phyloP scores from a whole-genome alignment of 495 filamentous ascomycete genomes.

The Massariosphaeria phaeospora region DNA sequence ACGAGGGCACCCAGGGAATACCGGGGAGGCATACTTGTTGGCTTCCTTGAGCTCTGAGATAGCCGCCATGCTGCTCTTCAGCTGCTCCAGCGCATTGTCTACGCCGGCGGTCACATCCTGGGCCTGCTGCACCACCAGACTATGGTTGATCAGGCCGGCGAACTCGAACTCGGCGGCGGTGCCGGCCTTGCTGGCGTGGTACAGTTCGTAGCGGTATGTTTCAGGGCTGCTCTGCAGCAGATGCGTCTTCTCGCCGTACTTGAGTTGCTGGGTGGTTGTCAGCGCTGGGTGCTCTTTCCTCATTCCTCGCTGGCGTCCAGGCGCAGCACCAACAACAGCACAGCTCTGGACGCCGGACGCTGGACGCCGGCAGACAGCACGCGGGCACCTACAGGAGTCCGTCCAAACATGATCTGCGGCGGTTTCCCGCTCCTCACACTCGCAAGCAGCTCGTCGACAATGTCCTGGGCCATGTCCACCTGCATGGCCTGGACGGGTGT shows the following conservation, averaged over 20 bases:
- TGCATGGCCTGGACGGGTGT: conserved; percentile 34
- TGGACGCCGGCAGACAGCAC: background rate
- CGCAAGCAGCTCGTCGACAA: conserved; percentile 34
- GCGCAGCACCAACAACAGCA: conserved; percentile 5
- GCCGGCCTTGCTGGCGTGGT: conserved; percentile 20
- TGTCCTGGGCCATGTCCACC: conserved; percentile 33
- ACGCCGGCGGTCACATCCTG: conserved; percentile 30
- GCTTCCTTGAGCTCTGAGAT: conserved; percentile 40
- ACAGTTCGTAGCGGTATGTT: conserved; percentile 32
- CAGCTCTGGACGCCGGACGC: background rate
- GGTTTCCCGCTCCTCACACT: conserved; percentile 29
- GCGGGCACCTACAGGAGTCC: conserved; percentile 33
- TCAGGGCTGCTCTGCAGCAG: conserved; percentile 27
- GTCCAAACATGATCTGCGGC: conserved; percentile 34
- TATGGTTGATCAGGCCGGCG: conserved; percentile 33
- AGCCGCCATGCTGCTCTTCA: conserved; percentile 38
- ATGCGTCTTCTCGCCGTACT: conserved; percentile 31
- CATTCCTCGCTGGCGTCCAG: background rate
- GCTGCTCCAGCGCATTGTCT: conserved; percentile 38
- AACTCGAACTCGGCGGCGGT: conserved; percentile 31
- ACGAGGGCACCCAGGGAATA: background rate
- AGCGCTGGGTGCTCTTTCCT: conserved; percentile 16
- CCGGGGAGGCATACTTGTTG: conserved; percentile 34
- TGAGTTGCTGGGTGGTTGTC: conserved; percentile 29
- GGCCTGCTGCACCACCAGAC: conserved; percentile 24